Percentiles rank a stretch among this genome's conserved stretches.
Evolutionary conservation across 2,329 filamentous ascomycete species (phyloP).

Genomic region (Dactylellina drechsleri): DNA sequence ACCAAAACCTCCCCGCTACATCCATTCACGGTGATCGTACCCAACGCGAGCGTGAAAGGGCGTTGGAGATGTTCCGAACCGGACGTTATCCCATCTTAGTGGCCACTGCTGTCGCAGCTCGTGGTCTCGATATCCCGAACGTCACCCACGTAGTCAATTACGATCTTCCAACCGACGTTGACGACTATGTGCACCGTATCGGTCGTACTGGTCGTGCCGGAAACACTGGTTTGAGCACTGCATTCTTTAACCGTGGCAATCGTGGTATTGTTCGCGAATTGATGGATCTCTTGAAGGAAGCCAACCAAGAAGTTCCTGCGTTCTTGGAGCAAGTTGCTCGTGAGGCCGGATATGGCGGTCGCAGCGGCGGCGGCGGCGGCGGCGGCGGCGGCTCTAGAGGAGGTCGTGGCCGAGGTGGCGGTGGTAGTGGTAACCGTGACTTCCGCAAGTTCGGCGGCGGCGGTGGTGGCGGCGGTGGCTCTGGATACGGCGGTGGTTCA

Average conservation of each 20-base stretch:
- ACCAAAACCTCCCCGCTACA: constrained; percentile 97
- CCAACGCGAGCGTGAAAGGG: constrained; percentile 97
- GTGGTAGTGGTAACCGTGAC: constrained; percentile 80
- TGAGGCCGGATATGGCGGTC: constrained; percentile 80
- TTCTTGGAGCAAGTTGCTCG: constrained; percentile 98
- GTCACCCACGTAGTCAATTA: constrained; percentile 99
- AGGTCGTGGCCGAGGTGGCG: constrained; percentile 70
- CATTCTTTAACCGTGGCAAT: constrained; percentile 99
- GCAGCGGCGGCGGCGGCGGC: constrained; percentile 66
- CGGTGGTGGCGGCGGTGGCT: constrained; percentile 65
- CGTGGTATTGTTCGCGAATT: constrained; percentile 96
- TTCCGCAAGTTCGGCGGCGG: constrained; percentile 81
- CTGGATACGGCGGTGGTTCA: constrained; percentile 62
- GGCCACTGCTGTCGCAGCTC: constrained; percentile 93
- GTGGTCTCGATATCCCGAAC: constrained; percentile 91
- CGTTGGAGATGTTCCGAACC: constrained; percentile 96
- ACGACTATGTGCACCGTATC: constrained; percentile 98
- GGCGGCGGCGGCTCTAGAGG: constrained; percentile 63
- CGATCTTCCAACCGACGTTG: constrained; percentile 97
- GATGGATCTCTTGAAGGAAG: constrained; percentile 97
- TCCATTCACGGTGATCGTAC: constrained; percentile 99
- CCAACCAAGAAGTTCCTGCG: constrained; percentile 91
- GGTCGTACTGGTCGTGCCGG: constrained; percentile 99
- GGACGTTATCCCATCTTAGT: constrained; percentile 95
- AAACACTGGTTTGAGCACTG: constrained; percentile 97